phyloP scores from a whole-genome alignment of 1,139 yeast species.

The Saccharomyces hybrid region DNA sequence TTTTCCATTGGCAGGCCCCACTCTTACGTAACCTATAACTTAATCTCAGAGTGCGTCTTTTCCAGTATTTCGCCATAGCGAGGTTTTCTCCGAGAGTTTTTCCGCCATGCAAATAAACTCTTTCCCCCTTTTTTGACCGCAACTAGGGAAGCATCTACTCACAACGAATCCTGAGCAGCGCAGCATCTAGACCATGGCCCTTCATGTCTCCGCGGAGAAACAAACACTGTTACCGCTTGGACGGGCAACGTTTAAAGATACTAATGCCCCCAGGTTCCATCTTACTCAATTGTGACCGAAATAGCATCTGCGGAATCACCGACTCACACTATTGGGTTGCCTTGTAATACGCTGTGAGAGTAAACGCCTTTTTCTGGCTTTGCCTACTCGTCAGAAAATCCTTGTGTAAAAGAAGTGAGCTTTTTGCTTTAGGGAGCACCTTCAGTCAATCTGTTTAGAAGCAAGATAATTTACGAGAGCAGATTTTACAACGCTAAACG shows the following conservation, averaged over 20 bases:
- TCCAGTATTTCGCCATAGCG: background rate
- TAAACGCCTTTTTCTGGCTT: background rate
- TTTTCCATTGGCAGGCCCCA: background rate
- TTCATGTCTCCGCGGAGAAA: background rate
- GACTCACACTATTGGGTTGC: background rate
- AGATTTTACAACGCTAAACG: background rate
- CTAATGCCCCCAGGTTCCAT: background rate
- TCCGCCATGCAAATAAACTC: background rate
- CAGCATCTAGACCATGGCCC: background rate
- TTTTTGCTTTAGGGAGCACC: background rate
- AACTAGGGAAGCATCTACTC: background rate
- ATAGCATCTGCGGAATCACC: background rate
- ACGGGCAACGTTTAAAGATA: background rate
- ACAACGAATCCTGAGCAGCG: background rate
- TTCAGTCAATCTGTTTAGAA: background rate
- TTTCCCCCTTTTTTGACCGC: background rate
- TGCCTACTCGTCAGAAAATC: background rate
- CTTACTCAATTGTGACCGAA: background rate
- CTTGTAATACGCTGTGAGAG: background rate
- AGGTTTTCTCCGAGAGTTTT: background rate
- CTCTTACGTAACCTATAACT: background rate
- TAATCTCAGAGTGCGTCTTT: background rate
- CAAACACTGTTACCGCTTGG: background rate
- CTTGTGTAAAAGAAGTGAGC: background rate
- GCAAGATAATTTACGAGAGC: background rate